phyloP scores from a whole-genome alignment of 495 filamentous ascomycete genomes.

The Podospora sp. region DNA sequence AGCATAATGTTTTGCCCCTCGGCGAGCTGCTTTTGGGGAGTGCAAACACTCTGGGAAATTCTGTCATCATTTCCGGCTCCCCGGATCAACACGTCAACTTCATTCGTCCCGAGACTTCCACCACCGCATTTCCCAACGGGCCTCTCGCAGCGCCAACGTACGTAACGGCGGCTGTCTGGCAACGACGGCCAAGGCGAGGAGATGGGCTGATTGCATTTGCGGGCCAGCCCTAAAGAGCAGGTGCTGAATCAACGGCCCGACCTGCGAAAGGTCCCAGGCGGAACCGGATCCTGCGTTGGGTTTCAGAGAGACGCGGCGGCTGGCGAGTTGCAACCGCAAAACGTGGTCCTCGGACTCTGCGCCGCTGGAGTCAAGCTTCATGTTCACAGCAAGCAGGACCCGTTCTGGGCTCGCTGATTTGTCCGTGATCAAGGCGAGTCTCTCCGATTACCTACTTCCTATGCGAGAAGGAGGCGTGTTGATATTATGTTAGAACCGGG shows the following conservation, averaged over 20 bases:
- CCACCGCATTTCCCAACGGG: not conserved
- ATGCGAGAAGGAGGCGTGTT: not conserved
- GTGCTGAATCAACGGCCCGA: not conserved
- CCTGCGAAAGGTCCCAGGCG: not conserved
- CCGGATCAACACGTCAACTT: constrained; percentile 1
- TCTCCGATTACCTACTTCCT: not conserved
- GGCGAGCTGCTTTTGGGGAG: not conserved
- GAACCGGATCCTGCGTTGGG: not conserved
- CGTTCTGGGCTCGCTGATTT: not conserved
- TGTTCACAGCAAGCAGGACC: not conserved
- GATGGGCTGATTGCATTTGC: constrained; percentile 5
- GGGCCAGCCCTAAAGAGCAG: constrained; percentile 15
- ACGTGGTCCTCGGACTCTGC: not conserved
- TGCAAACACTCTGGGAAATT: not conserved
- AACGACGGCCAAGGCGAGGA: not conserved
- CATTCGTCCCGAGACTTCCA: not conserved
- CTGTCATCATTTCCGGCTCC: constrained; percentile 4
- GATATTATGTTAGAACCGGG: not conserved
- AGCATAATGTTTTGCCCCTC: not conserved
- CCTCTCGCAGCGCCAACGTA: not conserved
- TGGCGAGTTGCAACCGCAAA: not conserved
- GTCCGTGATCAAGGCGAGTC: not conserved
- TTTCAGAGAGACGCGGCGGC: not conserved
- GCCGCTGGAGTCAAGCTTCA: not conserved
- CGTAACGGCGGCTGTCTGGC: not conserved